phyloP scores from a whole-genome alignment of 2,329 filamentous ascomycete genomes.

The Aureobasidium namibiae region DNA sequence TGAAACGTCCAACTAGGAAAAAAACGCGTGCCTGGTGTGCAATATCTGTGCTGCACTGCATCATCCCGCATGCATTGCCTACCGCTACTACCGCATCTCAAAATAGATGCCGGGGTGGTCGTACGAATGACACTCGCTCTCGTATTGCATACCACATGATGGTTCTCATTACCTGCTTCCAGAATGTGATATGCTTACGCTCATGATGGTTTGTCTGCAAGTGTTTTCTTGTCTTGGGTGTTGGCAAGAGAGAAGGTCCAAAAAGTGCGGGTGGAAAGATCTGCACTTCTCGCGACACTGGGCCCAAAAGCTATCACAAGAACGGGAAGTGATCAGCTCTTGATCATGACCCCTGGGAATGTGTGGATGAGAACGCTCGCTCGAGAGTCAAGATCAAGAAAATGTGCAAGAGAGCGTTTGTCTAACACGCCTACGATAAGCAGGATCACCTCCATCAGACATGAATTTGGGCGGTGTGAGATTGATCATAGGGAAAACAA shows the following conservation, averaged over 20 bases:
- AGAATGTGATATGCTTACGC: background rate
- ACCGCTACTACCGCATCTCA: background rate
- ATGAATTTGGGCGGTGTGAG: background rate
- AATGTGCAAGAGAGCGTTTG: background rate
- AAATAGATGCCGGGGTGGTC: background rate
- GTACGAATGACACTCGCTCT: background rate
- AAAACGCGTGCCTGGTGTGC: background rate
- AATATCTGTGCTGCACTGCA: background rate
- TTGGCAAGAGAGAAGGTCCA: background rate
- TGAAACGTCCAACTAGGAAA: background rate
- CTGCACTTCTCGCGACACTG: background rate
- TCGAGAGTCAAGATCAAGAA: background rate
- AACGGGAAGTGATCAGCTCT: constrained; percentile 3
- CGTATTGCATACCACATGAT: background rate
- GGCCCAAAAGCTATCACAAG: background rate
- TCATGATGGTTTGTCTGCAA: background rate
- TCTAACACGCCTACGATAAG: background rate
- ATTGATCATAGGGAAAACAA: background rate
- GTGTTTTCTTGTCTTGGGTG: background rate
- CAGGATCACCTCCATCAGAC: background rate
- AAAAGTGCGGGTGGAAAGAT: background rate
- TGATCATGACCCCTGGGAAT: background rate
- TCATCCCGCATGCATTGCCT: constrained; percentile 7
- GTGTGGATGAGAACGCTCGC: background rate
- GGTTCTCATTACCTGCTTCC: background rate